Evolutionary conservation across 495 filamentous ascomycete genomes (phyloP).

Genomic region (Trichoderma asperelloides): DNA sequence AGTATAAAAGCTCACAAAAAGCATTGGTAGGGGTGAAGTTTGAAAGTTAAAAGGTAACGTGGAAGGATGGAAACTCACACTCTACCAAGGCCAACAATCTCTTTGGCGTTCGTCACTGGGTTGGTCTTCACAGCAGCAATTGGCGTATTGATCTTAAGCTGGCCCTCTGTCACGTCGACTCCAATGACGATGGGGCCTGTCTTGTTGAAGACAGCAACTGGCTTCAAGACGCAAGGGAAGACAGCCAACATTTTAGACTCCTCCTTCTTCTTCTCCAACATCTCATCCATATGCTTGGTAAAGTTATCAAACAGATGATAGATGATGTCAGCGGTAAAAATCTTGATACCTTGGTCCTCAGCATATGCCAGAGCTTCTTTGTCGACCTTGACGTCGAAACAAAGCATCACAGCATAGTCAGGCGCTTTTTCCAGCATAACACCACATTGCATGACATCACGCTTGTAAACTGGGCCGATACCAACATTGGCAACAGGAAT

Average conservation of each 20-base stretch:
- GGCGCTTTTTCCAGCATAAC: constrained; percentile 95
- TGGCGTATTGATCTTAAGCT: constrained; percentile 74
- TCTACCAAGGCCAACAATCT: constrained; percentile 78
- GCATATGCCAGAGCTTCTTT: constrained; percentile 90
- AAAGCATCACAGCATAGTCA: constrained; percentile 97
- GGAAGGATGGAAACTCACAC: constrained; percentile 59
- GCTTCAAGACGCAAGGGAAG: constrained; percentile 85
- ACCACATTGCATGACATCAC: constrained; percentile 93
- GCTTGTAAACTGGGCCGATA: constrained; percentile 96
- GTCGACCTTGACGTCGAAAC: constrained; percentile 99
- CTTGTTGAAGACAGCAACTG: constrained; percentile 98
- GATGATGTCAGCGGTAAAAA: constrained; percentile 98
- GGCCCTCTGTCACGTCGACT: constrained; percentile 89
- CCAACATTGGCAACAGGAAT: constrained; percentile 96
- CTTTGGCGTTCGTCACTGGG: constrained; percentile 66
- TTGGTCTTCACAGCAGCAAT: constrained; percentile 78
- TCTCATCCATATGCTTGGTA: constrained; percentile 81
- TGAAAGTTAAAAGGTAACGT: background rate
- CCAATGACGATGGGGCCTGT: constrained; percentile 92
- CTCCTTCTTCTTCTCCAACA: constrained; percentile 86
- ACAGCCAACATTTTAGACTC: constrained; percentile 91
- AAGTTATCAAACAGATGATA: constrained; percentile 98
- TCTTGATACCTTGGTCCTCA: constrained; percentile 91
- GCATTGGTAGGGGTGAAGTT: background rate
- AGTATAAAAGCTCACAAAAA: constrained; percentile 11